Evolutionary conservation across 768 basidiomycete species (phyloP), one percentile per base, ranked within the genome.

Genomic region (Lentinula guzmanii): DNA sequence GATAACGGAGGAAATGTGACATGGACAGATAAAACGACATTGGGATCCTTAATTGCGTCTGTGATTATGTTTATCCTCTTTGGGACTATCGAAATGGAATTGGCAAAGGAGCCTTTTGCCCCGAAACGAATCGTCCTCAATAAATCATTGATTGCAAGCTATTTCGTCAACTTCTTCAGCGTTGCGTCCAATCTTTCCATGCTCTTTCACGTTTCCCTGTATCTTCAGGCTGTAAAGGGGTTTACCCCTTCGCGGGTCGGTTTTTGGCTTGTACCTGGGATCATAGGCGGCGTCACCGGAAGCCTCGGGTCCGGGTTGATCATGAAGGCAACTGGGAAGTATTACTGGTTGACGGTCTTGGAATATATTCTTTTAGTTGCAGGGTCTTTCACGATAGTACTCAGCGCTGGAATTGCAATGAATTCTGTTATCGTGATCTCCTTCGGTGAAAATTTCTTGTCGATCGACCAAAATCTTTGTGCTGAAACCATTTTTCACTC

Each of bases 311-410:
- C 81, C 1, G 86, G 86, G 0, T 63, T 86, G 55, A 69, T 77
- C 33, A 85, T 87, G 65, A 84, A 86, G 69, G 68, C 76, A 2
- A 86, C 83, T 5, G 86, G 86, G 4, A 81, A 78, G 63, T 87
- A 79, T 62, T 86, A 84, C 60, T 67, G 69, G 56, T 48, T 86
- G 5, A 86, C 85, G 0, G 70, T 86, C 0, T 59, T 68, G 18
- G 75, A 72, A 13, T 83, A 81, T 61, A 60, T 68, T 9, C 39
- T 71, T 5, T 71, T 80, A 58, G 64, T 80, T 8, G 5, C 69
- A 3, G 84, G 83, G 1, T 73, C 74, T 16, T 54, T 75, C 3
- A 35, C 73, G 0, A 69, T 81, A 0, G 70, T 74, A 13, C 63
- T 81, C 9, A 71, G 75, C 10, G 76, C 80, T 24, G 83, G 82